Conservation (phyloP, 129 eudicot genomes). For the Tanacetum coccineum region DNA sequence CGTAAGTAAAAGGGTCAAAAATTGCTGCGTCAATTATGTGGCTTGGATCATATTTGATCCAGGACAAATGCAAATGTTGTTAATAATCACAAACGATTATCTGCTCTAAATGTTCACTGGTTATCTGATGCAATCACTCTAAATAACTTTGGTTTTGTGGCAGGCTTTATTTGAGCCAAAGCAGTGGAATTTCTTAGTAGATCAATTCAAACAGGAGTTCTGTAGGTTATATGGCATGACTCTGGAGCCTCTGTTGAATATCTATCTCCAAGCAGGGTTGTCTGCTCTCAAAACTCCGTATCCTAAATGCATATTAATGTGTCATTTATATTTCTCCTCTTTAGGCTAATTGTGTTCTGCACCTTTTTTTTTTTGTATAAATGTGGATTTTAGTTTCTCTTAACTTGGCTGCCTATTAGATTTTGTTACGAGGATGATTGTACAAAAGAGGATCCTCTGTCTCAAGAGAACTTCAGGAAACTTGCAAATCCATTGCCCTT, state of each 20-base stretch:
- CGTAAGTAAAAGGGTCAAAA: not conserved
- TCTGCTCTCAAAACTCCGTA: conserved; percentile 99
- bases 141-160: conserved; percentile 14
- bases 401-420: conserved; percentile 59
- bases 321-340: not conserved
- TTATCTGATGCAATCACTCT: not conserved
- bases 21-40: not conserved
- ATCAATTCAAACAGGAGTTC: conserved; percentile 97
- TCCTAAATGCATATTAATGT: conserved; percentile 34
- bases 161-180: conserved; percentile 92
- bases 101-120: conserved; percentile 2
- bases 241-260: conserved; percentile 88
- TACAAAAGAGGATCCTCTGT: conserved; percentile 87
- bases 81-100: not conserved
- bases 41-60: not conserved
- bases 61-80: not conserved
- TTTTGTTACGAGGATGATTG: conserved; percentile 91
- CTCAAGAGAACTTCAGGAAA: conserved; percentile 90
- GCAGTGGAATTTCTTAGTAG: conserved; percentile 92
- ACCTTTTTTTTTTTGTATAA: not conserved
- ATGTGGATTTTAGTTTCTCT: conserved; percentile 29
- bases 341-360: not conserved
- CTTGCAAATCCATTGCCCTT: conserved; percentile 81
- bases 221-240: conserved; percentile 96
- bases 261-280: conserved; percentile 94